phyloP scores from a whole-genome alignment of 2,329 filamentous ascomycete species.

The Ophiostoma sp. region DNA sequence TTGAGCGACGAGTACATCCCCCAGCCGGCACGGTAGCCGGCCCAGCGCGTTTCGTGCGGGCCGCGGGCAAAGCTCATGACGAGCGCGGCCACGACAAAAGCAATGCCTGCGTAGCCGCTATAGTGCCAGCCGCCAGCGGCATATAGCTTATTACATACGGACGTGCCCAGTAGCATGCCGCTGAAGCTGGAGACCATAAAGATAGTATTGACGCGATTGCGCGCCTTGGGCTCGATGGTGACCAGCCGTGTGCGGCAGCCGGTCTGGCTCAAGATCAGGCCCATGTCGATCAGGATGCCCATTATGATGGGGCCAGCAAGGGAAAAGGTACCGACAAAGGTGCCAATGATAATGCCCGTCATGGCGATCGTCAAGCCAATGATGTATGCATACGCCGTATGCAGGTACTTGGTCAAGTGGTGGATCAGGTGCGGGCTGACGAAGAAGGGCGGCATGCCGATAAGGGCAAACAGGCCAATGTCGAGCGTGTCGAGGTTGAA shows the following conservation, averaged over 20 bases:
- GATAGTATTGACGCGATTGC: slow-evolving; percentile 27
- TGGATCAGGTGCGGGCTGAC: slow-evolving; percentile 24
- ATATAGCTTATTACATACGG: slow-evolving; percentile 28
- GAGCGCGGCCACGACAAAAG: slow-evolving; percentile 22
- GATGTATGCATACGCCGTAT: slow-evolving; percentile 19
- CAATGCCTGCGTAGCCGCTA: slow-evolving; percentile 23
- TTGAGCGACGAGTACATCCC: slow-evolving; percentile 21
- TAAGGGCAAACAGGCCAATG: slow-evolving; percentile 70
- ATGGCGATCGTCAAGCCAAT: slow-evolving; percentile 22
- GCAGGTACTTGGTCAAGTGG: slow-evolving; percentile 22
- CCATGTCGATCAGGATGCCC: slow-evolving; percentile 25
- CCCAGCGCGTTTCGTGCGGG: slow-evolving; percentile 38
- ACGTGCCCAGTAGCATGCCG: slow-evolving; percentile 27
- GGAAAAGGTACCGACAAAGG: slow-evolving; percentile 24
- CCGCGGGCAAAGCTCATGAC: slow-evolving; percentile 32
- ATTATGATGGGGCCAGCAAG: slow-evolving; percentile 26
- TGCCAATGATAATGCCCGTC: slow-evolving; percentile 24
- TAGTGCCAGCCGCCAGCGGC: slow-evolving; percentile 24
- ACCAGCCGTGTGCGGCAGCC: slow-evolving; percentile 24
- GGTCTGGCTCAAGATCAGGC: slow-evolving; percentile 21
- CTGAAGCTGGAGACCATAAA: slow-evolving; percentile 25
- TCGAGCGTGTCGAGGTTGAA: slow-evolving; percentile 60
- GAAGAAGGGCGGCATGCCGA: slow-evolving; percentile 48
- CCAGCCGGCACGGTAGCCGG: slow-evolving; percentile 42
- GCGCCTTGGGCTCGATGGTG: slow-evolving; percentile 24